These are phyloP conservation scores for Salix viminalis DNA, from an alignment of 345 rosid species.

Conservation along the genomic window DNA sequence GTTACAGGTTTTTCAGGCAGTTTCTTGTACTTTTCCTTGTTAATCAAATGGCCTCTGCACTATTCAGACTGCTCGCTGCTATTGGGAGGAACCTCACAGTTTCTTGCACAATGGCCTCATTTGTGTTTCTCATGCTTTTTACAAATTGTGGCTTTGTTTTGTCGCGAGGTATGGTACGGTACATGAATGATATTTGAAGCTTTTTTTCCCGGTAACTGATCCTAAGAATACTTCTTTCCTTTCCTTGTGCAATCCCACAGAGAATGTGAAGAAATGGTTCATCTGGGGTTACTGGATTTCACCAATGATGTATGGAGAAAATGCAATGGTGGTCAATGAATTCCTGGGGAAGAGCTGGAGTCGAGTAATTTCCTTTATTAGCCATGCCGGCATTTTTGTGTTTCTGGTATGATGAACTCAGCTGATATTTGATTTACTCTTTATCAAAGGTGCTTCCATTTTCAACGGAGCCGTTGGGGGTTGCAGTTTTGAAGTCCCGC, in stretches of 20 bases:
- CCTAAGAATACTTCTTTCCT: background rate
- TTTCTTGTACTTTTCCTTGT: slow-evolving; percentile 47
- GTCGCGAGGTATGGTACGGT: slow-evolving; percentile 43
- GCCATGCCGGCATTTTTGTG: background rate
- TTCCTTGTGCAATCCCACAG: slow-evolving; percentile 20
- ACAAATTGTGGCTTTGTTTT: slow-evolving; percentile 62
- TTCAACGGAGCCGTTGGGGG: slow-evolving; percentile 39
- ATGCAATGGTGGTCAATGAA: slow-evolving; percentile 58
- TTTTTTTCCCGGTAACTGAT: too few species aligned
- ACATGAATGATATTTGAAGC: background rate
- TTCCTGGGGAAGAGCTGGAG: slow-evolving; percentile 67
- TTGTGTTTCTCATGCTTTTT: slow-evolving; percentile 39
- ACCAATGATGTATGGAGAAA: slow-evolving; percentile 76
- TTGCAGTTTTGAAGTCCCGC: slow-evolving; percentile 36
- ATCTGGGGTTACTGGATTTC: slow-evolving; percentile 83
- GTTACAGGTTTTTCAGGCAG: slow-evolving; percentile 56
- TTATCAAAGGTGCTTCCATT: slow-evolving; percentile 20
- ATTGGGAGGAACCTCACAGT: slow-evolving; percentile 55
- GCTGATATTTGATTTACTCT: background rate
- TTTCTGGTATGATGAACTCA: background rate
- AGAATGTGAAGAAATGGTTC: slow-evolving; percentile 78
- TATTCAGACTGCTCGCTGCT: slow-evolving; percentile 59
- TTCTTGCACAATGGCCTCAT: slow-evolving; percentile 60
- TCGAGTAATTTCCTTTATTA: slow-evolving; percentile 23
- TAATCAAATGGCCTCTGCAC: slow-evolving; percentile 59